Evolutionary conservation across 2,329 filamentous ascomycete species (phyloP).

Genomic region (Pestalotiopsis sp.): DNA sequence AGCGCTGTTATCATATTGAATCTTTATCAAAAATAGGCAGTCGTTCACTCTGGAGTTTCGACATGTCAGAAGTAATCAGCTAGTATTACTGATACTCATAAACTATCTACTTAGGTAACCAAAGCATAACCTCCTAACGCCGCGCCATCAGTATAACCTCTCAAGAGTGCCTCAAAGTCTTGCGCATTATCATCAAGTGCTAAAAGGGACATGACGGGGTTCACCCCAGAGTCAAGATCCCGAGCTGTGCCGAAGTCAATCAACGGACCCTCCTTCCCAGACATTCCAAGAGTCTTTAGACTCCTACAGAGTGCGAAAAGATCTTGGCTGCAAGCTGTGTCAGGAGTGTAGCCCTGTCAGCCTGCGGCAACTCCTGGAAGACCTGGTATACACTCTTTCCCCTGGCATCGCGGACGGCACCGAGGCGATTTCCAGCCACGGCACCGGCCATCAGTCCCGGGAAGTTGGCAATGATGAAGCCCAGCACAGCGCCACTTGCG

Average conservation of each 20-base stretch:
- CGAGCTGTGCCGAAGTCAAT: neutral
- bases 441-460: constrained; percentile 87
- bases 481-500: constrained; percentile 83
- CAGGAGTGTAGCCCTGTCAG: constrained; percentile 78
- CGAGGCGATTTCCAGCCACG: constrained; percentile 90
- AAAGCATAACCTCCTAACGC: neutral
- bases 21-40: no score
- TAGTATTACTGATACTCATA: no score
- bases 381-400: constrained; percentile 96
- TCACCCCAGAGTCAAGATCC: neutral
- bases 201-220: constrained; percentile 10
- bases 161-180: neutral
- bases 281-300: constrained; percentile 30
- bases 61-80: no score
- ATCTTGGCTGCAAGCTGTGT: constrained; percentile 85
- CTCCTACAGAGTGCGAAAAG: constrained; percentile 76
- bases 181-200: neutral
- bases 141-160: neutral
- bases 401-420: constrained; percentile 83
- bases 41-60: no score
- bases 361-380: constrained; percentile 83
- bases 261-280: no score
- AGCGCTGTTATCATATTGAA: no score
- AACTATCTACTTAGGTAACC: neutral
- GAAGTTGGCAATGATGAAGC: constrained; percentile 93